Percentiles rank a stretch among this genome's conserved stretches.
Evolutionary conservation across 306 rosid species (phyloP).

Genomic region (Malus orientalis): DNA sequence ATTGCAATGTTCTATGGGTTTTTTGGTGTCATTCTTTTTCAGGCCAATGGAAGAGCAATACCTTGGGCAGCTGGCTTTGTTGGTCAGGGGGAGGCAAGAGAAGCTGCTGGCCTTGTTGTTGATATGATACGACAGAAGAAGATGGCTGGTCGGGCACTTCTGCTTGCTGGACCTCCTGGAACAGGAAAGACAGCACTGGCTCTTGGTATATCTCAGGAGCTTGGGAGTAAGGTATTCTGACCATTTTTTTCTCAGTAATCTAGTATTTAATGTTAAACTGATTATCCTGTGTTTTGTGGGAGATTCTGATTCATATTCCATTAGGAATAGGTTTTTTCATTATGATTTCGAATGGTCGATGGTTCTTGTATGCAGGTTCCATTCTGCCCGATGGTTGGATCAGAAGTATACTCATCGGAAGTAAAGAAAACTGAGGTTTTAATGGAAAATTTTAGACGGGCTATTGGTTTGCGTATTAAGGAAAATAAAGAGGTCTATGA

Average conservation of each 20-base stretch:
- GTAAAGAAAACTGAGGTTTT: conserved; percentile 95
- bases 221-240: conserved; percentile 84
- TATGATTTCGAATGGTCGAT: background rate
- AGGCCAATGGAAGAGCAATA: conserved; percentile 69
- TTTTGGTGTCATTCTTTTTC: background rate
- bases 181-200: conserved; percentile 97
- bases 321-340: background rate
- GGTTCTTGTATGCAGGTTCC: conserved; percentile 49
- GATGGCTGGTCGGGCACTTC: conserved; percentile 96
- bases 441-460: conserved; percentile 87
- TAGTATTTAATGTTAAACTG: background rate
- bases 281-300: background rate
- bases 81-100: conserved; percentile 94
- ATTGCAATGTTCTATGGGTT: background rate
- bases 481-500: conserved; percentile 95
- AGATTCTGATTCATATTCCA: background rate
- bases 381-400: conserved; percentile 98
- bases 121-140: conserved; percentile 97
- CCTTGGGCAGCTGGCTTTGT: conserved; percentile 89
- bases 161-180: conserved; percentile 96
- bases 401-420: conserved; percentile 92
- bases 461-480: conserved; percentile 90
- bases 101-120: conserved; percentile 82
- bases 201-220: conserved; percentile 91
- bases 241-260: background rate